Evolutionary conservation across 257 asterid genomes (phyloP), one percentile per base, ranked within the genome.

Genomic region (Solanum clarkiae): DNA sequence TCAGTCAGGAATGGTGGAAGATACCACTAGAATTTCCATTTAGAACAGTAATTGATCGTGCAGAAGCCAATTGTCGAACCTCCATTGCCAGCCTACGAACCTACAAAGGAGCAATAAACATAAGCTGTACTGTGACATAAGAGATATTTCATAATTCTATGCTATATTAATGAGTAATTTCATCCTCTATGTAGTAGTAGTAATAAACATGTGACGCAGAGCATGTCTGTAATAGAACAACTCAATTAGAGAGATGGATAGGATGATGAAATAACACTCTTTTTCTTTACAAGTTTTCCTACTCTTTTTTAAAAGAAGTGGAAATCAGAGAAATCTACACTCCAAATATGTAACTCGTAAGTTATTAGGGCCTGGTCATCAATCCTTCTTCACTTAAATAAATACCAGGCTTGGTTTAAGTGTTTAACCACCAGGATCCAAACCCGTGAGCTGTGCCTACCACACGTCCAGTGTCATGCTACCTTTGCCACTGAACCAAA

Each of bases 71-170:
- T 44, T 87, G 92, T 60, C 93, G 92, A 86, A 95, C 90, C 88
- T 95, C 98, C 93, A 90, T 90, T 29, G 97, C 91, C 85, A 95
- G 89, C 71, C 92, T 92, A 57, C 92, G 94, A 85, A 95, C 91
- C 98, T 95, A 89, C 75, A 88, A 60, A 51, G 84, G 11, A 45
- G 84, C 54, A 10, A 70, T 42, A 40, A 69, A 70, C 54, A 70
- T 70, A 20, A 70, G 54, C 42, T 9, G 10, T 10, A 16, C 47
- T 69, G 26, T 36, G 18, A 69, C 77, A 69, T 17, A 36, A 32
- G 24, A 40, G 22, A 68, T 36, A 29, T 26, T 65, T 65, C 72
- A 36, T 36, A 36, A 36, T 36, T 36, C 42, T 36, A 36, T 36
- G 42, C 42, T 36, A 36, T 36, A 36, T 36, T 32, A 36, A 36